Evolutionary conservation across 192 early-diverging fungal genomes (phyloP).

Genomic region (Umbelopsis ramanniana): DNA sequence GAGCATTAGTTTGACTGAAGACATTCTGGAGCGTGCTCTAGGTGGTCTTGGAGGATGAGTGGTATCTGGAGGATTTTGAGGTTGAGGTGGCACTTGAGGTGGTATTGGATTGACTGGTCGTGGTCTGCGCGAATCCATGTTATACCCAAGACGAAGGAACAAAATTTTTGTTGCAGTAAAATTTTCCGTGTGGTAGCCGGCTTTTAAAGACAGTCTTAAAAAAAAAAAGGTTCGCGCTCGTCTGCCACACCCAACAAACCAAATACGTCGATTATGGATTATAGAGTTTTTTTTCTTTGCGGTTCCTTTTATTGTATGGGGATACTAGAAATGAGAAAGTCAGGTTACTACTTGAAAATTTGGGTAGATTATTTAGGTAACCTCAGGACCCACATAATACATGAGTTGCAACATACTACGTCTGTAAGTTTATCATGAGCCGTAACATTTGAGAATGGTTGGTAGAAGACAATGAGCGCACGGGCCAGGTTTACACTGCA

Average conservation of each 20-base stretch:
- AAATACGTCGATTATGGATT: too few relatives aligned
- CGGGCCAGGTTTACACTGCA: slow-evolving; percentile 4
- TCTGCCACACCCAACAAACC: too few relatives aligned
- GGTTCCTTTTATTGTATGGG: too few relatives aligned
- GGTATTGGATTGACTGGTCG: slow-evolving; percentile 15
- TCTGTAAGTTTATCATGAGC: neutral
- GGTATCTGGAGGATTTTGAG: neutral
- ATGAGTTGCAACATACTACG: too few relatives aligned
- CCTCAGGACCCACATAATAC: too few relatives aligned
- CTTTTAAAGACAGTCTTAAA: neutral
- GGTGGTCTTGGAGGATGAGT: slow-evolving; percentile 13
- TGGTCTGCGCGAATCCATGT: slow-evolving; percentile 15
- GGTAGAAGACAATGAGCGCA: neutral
- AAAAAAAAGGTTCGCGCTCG: neutral
- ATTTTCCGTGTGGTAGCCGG: neutral
- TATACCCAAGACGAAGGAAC: neutral
- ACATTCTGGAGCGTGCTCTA: slow-evolving; percentile 4
- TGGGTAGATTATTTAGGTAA: too few relatives aligned
- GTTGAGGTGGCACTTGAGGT: neutral
- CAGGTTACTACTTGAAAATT: too few relatives aligned
- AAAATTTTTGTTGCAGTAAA: neutral
- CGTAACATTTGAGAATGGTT: neutral
- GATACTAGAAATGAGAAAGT: too few relatives aligned
- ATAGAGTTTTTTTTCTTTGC: too few relatives aligned
- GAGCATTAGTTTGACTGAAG: neutral